Base-by-base conservation (phyloP, 352 stramenopile genomes). In the Lagenidium giganteum region DNA sequence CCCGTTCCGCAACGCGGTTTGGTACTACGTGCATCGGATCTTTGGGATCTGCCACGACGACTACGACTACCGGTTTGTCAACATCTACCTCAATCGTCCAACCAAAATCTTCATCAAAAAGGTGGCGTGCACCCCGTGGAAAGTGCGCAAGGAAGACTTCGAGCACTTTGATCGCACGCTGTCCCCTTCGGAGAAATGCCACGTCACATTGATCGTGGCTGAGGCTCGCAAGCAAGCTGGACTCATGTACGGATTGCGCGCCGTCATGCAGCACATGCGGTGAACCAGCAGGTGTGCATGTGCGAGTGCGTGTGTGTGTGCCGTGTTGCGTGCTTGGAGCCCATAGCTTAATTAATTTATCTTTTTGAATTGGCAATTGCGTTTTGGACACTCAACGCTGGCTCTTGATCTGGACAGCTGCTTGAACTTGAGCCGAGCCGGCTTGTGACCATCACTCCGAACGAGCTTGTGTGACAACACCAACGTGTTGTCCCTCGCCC, bases 31-130 rank as follows among this genome's bases (percentile, higher is more conserved):
- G 23, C 77, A 87, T 46, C 74, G 77, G 36, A 83, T 87, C 50
- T 87, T 87, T 24, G 77, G 77, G 31, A 89, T 89, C 54, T 87
- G 74, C 53, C 72, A 89, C 54, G 77, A 89, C 41, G 77, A 89
- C 58, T 89, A 89, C 48, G 74, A 89, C 52, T 89, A 89, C 53
- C 60, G 68, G 33, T 71, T 82, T 43, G 72, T 89, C 25, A 89
- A 87, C 51, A 65, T 73, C 39, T 87, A 79, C 34, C 39, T 89
- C 35, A 87, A 87, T 52, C 74, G 72, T 3, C 77, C 77, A 27
- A 90, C 76, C 21, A 90, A 90, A 55, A 76, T 84, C 13, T 90
- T 87, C 45, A 56, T 90, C 18, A 87, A 87, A 31, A 90, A 87
- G 34, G 76, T 87, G 25, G 75, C 75, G 8, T 90, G 77, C 41